These are phyloP conservation scores for Xylaria intraflava DNA, from an alignment of 495 filamentous ascomycete species.

Conservation along the genomic window DNA sequence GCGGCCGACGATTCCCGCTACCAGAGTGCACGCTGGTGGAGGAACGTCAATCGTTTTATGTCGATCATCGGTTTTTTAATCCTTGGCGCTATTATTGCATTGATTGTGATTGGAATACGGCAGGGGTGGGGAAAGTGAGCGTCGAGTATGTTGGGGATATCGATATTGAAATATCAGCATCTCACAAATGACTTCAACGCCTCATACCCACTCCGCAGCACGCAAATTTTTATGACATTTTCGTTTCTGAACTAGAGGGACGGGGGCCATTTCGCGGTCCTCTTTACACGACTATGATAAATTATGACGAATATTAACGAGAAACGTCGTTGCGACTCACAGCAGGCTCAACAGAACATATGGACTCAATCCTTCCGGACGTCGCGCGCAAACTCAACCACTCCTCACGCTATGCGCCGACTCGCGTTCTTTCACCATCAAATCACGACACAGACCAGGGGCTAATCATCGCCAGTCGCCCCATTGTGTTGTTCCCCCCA, in stretches of 20 bases:
- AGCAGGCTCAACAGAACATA: not conserved
- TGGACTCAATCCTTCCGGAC: not conserved
- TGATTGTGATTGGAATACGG: constrained; percentile 51
- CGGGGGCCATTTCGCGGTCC: not conserved
- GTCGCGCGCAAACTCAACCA: not conserved
- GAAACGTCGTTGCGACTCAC: constrained; percentile 3
- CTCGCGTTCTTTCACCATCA: not conserved
- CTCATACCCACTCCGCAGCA: constrained; percentile 15
- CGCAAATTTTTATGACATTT: constrained; percentile 12
- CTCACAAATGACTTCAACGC: not conserved
- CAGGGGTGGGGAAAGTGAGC: constrained; percentile 31
- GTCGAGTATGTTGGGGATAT: not conserved
- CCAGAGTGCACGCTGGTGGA: constrained; percentile 87
- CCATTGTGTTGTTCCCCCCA: not conserved
- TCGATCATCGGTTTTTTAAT: constrained; percentile 69
- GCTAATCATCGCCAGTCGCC: not conserved
- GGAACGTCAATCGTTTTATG: constrained; percentile 85
- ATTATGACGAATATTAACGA: constrained; percentile 10
- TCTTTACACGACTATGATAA: constrained; percentile 8
- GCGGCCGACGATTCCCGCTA: constrained; percentile 58
- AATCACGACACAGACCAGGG: not conserved
- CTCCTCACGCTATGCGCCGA: not conserved
- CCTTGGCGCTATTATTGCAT: constrained; percentile 63
- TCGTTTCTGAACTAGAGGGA: not conserved
- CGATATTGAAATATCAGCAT: not conserved